phyloP scores from a whole-genome alignment of 495 filamentous ascomycete species.

The Alectoria sarmentosa region DNA sequence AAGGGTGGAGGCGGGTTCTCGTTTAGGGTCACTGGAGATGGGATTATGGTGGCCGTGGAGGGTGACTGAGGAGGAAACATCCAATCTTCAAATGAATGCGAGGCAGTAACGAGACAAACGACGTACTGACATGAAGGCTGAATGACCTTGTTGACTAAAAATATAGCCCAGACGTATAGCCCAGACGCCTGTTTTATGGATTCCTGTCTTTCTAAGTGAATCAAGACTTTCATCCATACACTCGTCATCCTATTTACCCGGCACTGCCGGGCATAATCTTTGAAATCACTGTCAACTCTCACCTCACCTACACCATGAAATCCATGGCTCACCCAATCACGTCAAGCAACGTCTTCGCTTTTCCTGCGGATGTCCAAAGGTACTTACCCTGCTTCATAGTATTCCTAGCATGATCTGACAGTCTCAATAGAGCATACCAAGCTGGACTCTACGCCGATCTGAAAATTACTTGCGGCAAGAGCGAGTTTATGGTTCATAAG shows the following conservation, averaged over 20 bases:
- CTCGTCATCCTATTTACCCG: background rate
- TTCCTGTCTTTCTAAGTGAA: background rate
- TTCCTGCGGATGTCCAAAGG: background rate
- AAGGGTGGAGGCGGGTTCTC: conserved; percentile 16
- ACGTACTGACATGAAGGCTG: background rate
- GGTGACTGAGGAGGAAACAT: background rate
- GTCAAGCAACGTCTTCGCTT: background rate
- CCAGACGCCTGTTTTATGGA: too few relatives aligned
- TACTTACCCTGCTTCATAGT: background rate
- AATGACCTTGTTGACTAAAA: background rate
- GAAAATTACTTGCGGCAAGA: background rate
- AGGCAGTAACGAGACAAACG: background rate
- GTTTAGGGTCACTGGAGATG: conserved; percentile 8
- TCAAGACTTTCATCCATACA: background rate
- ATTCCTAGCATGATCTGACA: background rate
- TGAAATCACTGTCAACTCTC: background rate
- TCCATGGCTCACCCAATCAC: background rate
- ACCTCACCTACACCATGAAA: background rate
- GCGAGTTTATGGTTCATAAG: background rate
- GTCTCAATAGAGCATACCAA: background rate
- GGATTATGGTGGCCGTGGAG: background rate
- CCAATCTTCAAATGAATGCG: background rate
- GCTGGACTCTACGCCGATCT: conserved; percentile 1
- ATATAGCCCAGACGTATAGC: too few relatives aligned
- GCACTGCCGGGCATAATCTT: too few relatives aligned